Conservation (phyloP, 345 rosid genomes). For the Geranium brycei region DNA sequence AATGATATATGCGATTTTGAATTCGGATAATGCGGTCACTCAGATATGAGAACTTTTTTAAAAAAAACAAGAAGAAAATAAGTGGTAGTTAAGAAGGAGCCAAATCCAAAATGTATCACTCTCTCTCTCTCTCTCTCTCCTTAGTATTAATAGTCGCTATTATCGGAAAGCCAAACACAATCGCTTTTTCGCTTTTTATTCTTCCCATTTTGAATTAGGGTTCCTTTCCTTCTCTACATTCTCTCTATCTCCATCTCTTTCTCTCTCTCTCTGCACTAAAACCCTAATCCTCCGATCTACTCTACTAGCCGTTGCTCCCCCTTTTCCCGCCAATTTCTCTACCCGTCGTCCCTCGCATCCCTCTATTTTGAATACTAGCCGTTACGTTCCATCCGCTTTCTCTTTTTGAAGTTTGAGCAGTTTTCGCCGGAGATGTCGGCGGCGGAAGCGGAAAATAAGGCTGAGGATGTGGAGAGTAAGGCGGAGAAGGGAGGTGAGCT, state of each 20-base stretch:
- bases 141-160: too few species aligned
- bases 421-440: constrained; percentile 33
- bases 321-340: constrained; percentile 63
- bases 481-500: constrained; percentile 80
- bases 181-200: not conserved
- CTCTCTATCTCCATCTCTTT: constrained; percentile 9
- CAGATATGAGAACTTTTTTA: too few species aligned
- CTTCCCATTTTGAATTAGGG: constrained; percentile 39
- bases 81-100: too few species aligned
- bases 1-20: too few species aligned
- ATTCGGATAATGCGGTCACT: too few species aligned
- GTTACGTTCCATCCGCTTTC: not conserved
- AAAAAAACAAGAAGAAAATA: too few species aligned
- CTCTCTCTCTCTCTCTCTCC: too few species aligned
- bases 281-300: constrained; percentile 27
- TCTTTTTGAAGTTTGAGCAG: constrained; percentile 4
- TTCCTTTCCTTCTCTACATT: constrained; percentile 16
- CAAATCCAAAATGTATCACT: too few species aligned
- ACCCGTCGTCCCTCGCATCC: not conserved
- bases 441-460: constrained; percentile 35
- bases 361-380: not conserved
- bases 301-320: constrained; percentile 30
- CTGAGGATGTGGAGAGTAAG: constrained; percentile 21
- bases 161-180: not conserved
- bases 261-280: constrained; percentile 10